Percentiles rank a stretch among this genome's conserved stretches.
phyloP scores from a whole-genome alignment of 2,329 filamentous ascomycete genomes.

The Ceratocystis papillata region DNA sequence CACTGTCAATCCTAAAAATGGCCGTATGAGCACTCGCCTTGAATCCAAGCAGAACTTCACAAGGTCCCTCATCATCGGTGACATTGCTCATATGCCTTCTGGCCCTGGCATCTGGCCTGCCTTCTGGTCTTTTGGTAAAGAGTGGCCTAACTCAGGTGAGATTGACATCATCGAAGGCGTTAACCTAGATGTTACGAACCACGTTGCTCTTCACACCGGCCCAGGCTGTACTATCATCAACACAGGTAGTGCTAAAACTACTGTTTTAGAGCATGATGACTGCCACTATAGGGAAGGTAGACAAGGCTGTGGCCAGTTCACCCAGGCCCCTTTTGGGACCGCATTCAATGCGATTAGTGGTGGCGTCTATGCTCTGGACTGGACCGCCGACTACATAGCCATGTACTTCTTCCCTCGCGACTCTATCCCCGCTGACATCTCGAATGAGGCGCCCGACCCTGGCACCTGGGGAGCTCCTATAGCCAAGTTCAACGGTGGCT shows the following conservation, averaged over 20 bases:
- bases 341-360: constrained; percentile 61
- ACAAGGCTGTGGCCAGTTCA: constrained; percentile 49
- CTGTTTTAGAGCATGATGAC: constrained; percentile 39
- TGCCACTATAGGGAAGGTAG: constrained; percentile 47
- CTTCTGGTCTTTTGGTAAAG: constrained; percentile 55
- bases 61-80: constrained; percentile 59
- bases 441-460: constrained; percentile 50
- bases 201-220: constrained; percentile 58
- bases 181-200: constrained; percentile 48
- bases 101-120: constrained; percentile 64
- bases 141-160: constrained; percentile 61
- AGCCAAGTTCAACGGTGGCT: constrained; percentile 55
- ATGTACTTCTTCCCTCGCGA: constrained; percentile 72
- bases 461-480: constrained; percentile 56
- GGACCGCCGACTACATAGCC: constrained; percentile 59
- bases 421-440: constrained; percentile 53
- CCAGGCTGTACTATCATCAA: constrained; percentile 48
- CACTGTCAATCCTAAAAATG: constrained; percentile 44
- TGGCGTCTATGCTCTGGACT: constrained; percentile 65
- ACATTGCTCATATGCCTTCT: constrained; percentile 66
- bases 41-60: constrained; percentile 55
- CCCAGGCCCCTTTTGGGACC: constrained; percentile 48
- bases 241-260: constrained; percentile 40
- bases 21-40: constrained; percentile 61
- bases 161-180: constrained; percentile 76